Evolutionary conservation across 139 green algal species (phyloP).

Genomic region (Pleodorina starrii): DNA sequence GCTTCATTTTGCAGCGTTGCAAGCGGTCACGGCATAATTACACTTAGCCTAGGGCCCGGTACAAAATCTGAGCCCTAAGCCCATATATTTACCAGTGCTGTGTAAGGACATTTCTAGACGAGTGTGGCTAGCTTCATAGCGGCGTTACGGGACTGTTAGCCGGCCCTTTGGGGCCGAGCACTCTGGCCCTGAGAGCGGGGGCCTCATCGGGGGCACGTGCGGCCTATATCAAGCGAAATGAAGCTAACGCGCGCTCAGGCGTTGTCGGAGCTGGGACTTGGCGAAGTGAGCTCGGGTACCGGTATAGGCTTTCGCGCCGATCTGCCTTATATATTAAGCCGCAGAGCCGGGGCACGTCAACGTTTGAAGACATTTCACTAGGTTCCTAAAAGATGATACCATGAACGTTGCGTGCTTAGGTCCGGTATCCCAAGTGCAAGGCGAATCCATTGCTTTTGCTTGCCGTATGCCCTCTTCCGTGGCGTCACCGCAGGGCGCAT

Average conservation of each 20-base stretch:
- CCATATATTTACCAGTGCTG: too few relatives aligned
- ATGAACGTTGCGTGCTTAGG: too few relatives aligned
- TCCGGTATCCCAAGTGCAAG: not conserved
- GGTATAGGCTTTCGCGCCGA: conserved; percentile 10
- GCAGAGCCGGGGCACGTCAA: too few relatives aligned
- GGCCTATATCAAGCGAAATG: conserved; percentile 4
- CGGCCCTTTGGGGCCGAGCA: not conserved
- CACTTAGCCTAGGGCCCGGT: too few relatives aligned
- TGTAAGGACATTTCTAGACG: not conserved
- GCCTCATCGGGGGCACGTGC: too few relatives aligned
- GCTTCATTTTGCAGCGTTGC: too few relatives aligned
- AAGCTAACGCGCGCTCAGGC: conserved; percentile 41
- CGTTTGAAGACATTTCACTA: too few relatives aligned
- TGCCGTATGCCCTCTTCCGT: not conserved
- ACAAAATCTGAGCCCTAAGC: too few relatives aligned
- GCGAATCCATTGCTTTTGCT: not conserved
- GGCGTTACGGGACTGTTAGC: not conserved
- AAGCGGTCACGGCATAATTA: too few relatives aligned
- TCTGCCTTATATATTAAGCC: not conserved
- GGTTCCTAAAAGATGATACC: too few relatives aligned
- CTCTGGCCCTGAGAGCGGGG: too few relatives aligned
- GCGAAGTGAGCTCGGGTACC: not conserved
- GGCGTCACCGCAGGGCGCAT: not conserved
- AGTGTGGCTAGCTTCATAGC: not conserved
- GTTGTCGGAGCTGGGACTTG: conserved; percentile 8